phyloP scores from a whole-genome alignment of 2,329 filamentous ascomycete genomes.

The Phaeosphaeriaceae sp. region DNA sequence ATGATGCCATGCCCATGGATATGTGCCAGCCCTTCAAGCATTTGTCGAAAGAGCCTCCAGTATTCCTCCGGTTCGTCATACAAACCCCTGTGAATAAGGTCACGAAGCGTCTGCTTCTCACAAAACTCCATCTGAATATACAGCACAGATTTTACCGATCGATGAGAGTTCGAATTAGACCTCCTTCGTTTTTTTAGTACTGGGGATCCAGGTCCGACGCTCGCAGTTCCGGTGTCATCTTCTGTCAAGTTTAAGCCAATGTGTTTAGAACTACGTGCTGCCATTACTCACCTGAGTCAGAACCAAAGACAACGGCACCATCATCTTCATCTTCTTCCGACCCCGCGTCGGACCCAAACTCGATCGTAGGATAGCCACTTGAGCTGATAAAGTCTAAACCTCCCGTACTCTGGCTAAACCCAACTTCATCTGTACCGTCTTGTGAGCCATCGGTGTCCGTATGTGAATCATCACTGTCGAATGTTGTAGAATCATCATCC shows the following conservation, averaged over 20 bases:
- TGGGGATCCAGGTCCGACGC: slow-evolving; percentile 43
- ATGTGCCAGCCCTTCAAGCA: slow-evolving; percentile 86
- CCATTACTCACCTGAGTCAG: slow-evolving; percentile 43
- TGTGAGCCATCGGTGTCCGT: slow-evolving; percentile 35
- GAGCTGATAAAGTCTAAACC: slow-evolving; percentile 90
- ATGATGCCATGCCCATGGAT: slow-evolving; percentile 92
- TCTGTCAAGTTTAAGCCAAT: slow-evolving; percentile 41
- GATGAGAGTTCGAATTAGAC: slow-evolving; percentile 55
- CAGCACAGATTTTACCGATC: slow-evolving; percentile 72
- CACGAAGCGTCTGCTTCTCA: slow-evolving; percentile 87
- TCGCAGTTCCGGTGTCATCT: slow-evolving; percentile 52
- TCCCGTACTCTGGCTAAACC: slow-evolving; percentile 76
- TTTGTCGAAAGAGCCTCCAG: slow-evolving; percentile 90
- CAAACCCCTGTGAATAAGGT: slow-evolving; percentile 80
- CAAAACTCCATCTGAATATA: slow-evolving; percentile 99
- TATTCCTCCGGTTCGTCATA: slow-evolving; percentile 76
- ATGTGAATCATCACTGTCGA: slow-evolving; percentile 35
- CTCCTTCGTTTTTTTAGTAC: slow-evolving; percentile 46
- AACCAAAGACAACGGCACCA: slow-evolving; percentile 44
- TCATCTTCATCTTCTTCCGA: slow-evolving; percentile 46
- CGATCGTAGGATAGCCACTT: slow-evolving; percentile 75
- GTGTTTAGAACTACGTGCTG: background rate
- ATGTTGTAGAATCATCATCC: slow-evolving; percentile 38
- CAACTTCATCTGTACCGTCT: slow-evolving; percentile 48
- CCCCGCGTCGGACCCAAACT: slow-evolving; percentile 71